Conservation (phyloP, 1,139 yeast genomes). For the Yamadazyma triangularis region DNA sequence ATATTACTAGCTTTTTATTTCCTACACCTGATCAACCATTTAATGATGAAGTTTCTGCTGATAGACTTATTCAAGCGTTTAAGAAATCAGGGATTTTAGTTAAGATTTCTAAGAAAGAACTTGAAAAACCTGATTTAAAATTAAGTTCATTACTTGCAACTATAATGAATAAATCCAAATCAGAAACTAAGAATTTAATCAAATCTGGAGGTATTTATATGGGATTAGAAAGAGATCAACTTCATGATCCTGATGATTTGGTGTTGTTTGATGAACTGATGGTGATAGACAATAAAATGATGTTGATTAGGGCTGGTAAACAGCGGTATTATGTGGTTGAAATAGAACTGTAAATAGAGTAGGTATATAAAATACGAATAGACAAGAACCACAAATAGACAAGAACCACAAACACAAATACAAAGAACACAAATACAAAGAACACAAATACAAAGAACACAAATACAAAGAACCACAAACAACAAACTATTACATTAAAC, state of each 20-base stretch:
- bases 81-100: conserved; percentile 56
- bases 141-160: conserved; percentile 38
- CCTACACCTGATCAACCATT: conserved; percentile 53
- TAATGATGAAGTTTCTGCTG: conserved; percentile 44
- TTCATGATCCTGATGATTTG: conserved; percentile 46
- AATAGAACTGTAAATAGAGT: no score
- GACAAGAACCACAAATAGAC: no score
- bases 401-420: no score
- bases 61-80: conserved; percentile 56
- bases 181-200: conserved; percentile 61
- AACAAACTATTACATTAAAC: no score
- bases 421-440: no score
- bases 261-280: conserved; percentile 40
- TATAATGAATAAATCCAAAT: conserved; percentile 35
- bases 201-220: conserved; percentile 68
- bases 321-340: conserved; percentile 56
- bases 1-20: conserved; percentile 61
- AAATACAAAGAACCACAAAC: no score
- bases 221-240: conserved; percentile 60
- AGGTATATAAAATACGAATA: no score
- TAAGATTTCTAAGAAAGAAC: conserved; percentile 28
- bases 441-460: no score
- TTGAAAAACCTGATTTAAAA: conserved; percentile 34
- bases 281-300: conserved; percentile 54
- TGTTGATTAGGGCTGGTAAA: conserved; percentile 75